phyloP scores from a whole-genome alignment of 345 rosid species.

The Chamaenerion angustifolium region DNA sequence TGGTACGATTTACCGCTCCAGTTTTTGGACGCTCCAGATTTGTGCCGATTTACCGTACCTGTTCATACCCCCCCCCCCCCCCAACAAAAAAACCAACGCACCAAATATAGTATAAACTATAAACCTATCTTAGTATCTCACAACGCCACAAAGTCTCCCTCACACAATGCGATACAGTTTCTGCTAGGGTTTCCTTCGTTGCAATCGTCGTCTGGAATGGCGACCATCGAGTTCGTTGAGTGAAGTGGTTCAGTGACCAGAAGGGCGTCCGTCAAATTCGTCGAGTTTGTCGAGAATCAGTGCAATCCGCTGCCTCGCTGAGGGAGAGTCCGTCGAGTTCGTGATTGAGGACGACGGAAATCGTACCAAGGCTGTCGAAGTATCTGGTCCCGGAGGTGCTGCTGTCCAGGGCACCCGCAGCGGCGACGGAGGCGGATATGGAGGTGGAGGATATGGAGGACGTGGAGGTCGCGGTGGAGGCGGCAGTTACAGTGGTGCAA shows the following conservation, averaged over 20 bases:
- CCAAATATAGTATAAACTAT: too few species aligned
- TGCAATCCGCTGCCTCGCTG: conserved; percentile 64
- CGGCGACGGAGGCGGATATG: conserved; percentile 32
- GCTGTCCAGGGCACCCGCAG: conserved; percentile 37
- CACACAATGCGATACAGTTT: too few species aligned
- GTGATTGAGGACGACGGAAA: too few species aligned
- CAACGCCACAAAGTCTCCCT: too few species aligned
- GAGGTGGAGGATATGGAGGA: conserved; percentile 21
- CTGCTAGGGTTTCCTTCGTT: conserved; percentile 6
- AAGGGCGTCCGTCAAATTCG: conserved; percentile 87
- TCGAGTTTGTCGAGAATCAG: conserved; percentile 64
- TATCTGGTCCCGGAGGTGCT: conserved; percentile 40
- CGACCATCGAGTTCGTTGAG: conserved; percentile 45
- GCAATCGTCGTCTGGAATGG: conserved; percentile 1
- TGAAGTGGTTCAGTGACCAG: conserved; percentile 55
- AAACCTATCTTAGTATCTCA: too few species aligned
- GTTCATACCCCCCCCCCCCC: too few species aligned
- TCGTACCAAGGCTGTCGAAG: too few species aligned
- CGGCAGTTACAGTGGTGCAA: conserved; percentile 18
- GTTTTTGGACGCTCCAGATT: too few species aligned
- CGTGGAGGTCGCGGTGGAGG: too few species aligned
- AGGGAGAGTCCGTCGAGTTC: conserved; percentile 59
- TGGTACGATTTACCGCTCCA: too few species aligned
- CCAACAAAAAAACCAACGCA: too few species aligned
- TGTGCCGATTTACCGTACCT: too few species aligned